Evolutionary conservation across 495 filamentous ascomycete genomes (phyloP), one percentile per base, ranked within the genome.

Genomic region (Neurospora sp.): DNA sequence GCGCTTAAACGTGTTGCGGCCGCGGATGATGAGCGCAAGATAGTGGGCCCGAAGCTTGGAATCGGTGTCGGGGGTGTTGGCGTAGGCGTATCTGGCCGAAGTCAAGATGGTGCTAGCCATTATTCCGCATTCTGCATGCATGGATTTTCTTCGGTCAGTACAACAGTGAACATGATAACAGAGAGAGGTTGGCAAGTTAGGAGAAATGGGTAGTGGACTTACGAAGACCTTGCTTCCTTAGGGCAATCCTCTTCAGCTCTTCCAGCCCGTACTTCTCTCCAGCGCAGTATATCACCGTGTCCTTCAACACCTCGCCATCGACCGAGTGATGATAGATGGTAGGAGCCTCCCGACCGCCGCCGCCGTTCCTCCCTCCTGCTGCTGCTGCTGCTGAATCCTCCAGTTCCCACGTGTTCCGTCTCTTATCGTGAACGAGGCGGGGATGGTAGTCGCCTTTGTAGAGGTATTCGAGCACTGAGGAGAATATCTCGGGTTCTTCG

Each of bases 381-480:
- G 23, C 7, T 20, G 12, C n/a, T 48, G 6, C 23, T 35, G 12
- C 12, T 31, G 23, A 18, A 37, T 84, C 83, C 76, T 93, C 92
- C n/a, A 94, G 81, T 78, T 92, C 90, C 90, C 90, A 93, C 48
- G 86, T 85, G 79, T 89, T 87, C 37, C 84, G 83, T 40, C 86
- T 88, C 80, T 90, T 89, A 82, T 92, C 91, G 82, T 92, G 91
- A 31, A 90, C 76, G 27, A 95, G 82, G 20, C 90, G 88, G 1
- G 92, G 94, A 73, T 91, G 94, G 82, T 98, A 98, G 80, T 97
- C 94, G 75, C 92, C 94, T 83, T 86, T 94, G 88, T 98, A 97
- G 73, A 97, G 90, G 78, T 92, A 97, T 80, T 97, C 94, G 70
- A 98, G 89, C 20, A 98, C 86, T 23, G 91, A 93, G 38, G 94